Conservation (phyloP, 495 filamentous ascomycete genomes). For the Aspergillus ellipticus region DNA sequence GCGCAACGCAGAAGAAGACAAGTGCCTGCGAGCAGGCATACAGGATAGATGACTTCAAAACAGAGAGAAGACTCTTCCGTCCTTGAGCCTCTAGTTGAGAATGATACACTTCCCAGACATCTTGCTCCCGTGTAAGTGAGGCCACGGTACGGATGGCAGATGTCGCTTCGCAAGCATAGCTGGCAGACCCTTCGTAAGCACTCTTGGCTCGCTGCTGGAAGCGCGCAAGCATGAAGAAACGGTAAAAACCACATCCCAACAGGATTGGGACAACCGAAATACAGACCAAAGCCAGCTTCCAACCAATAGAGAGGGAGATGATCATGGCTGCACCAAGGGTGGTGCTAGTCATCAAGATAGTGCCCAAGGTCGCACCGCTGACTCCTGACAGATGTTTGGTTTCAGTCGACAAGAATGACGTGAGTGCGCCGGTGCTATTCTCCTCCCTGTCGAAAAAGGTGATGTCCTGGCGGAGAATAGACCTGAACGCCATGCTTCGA, state of each 20-base stretch:
- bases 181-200: conserved; percentile 70
- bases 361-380: conserved; percentile 75
- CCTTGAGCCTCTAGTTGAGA: conserved; percentile 60
- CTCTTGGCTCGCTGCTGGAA: conserved; percentile 69
- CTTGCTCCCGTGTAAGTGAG: conserved; percentile 76
- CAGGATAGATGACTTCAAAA: conserved; percentile 63
- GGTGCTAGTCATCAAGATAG: conserved; percentile 69
- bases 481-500: conserved; percentile 73
- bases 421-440: conserved; percentile 80
- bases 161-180: conserved; percentile 87
- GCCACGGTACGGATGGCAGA: conserved; percentile 90
- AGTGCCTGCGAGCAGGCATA: conserved; percentile 79
- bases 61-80: conserved; percentile 57
- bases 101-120: conserved; percentile 74
- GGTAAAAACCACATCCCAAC: conserved; percentile 76
- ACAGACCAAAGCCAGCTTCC: conserved; percentile 89
- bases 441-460: conserved; percentile 82
- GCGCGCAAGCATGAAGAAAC: conserved; percentile 75
- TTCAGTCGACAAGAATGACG: conserved; percentile 80
- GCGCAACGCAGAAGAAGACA: conserved; percentile 75
- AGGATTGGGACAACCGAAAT: conserved; percentile 74
- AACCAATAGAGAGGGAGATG: conserved; percentile 68
- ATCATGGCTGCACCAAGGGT: conserved; percentile 67
- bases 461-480: conserved; percentile 91
- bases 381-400: conserved; percentile 82